phyloP scores from a whole-genome alignment of 176 grass and related monocot species.

The Pontederia paniculata region DNA sequence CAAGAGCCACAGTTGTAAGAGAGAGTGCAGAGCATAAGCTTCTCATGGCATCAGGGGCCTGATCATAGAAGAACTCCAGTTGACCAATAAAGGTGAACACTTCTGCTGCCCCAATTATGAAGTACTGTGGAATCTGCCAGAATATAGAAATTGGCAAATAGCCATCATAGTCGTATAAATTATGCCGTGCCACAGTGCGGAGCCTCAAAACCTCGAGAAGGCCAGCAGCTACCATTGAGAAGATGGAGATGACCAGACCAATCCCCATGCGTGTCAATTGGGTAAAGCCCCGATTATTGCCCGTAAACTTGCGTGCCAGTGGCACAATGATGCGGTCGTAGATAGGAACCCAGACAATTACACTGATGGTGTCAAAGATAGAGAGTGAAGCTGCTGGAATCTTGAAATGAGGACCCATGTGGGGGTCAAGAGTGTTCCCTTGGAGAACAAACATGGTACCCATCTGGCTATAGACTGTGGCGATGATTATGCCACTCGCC shows the following conservation, averaged over 20 bases:
- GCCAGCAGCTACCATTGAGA: constrained; percentile 4
- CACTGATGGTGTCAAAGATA: constrained; percentile 7
- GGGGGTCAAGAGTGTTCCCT: constrained; percentile 2
- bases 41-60: constrained; percentile 10
- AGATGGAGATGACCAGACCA: constrained; percentile 3
- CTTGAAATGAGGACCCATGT: constrained; percentile 10
- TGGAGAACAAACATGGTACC: constrained; percentile 10
- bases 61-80: constrained; percentile 13
- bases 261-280: constrained; percentile 10
- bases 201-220: constrained; percentile 3
- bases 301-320: neutral
- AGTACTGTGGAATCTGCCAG: constrained; percentile 16
- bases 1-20: constrained; percentile 2
- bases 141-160: constrained; percentile 1
- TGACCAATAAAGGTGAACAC: constrained; percentile 11
- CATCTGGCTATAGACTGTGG: constrained; percentile 9
- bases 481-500: constrained; percentile 6
- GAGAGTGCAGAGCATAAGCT: constrained; percentile 7
- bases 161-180: neutral
- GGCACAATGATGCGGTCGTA: constrained; percentile 7
- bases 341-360: constrained; percentile 2
- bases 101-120: constrained; percentile 5
- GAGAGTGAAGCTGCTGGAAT: constrained; percentile 7
- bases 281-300: neutral
- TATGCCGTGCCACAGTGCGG: neutral